Evolutionary conservation across 2,329 filamentous ascomycete species (phyloP).

Genomic region (Colletotrichum salicis): DNA sequence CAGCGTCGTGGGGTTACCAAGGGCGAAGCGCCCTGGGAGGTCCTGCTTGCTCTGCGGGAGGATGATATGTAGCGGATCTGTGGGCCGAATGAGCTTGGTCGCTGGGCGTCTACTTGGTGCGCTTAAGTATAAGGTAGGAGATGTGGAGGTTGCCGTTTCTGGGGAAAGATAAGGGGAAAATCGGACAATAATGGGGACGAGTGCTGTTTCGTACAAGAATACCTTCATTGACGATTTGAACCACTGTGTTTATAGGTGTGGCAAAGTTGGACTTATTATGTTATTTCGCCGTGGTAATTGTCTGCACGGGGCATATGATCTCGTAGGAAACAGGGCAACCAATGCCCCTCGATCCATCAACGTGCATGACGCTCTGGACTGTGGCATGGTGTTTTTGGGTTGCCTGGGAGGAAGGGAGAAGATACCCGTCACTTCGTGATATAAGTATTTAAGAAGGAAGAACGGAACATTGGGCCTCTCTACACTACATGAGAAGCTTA

Average conservation of each 20-base stretch:
- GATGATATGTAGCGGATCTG: constrained; percentile 28
- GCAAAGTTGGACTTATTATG: no score
- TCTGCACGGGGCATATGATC: no score
- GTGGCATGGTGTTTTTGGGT: neutral
- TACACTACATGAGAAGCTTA: neutral
- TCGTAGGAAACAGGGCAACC: no score
- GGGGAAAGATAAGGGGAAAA: no score
- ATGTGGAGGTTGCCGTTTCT: neutral
- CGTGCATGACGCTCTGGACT: neutral
- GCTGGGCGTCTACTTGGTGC: constrained; percentile 9
- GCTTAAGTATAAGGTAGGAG: neutral
- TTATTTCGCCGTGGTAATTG: no score
- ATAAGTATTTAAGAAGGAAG: neutral
- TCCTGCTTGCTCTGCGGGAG: constrained; percentile 9
- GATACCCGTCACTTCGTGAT: neutral
- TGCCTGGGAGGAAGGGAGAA: neutral
- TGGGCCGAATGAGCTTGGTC: neutral
- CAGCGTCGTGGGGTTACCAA: constrained; percentile 17
- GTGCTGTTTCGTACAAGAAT: no score
- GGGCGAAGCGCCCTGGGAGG: constrained; percentile 22
- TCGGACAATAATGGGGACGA: no score
- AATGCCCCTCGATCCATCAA: no score
- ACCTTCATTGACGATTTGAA: no score
- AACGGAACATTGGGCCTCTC: fast-evolving
- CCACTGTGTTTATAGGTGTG: no score